These are phyloP conservation scores for Streptanthus diversifolius DNA, from an alignment of 345 rosid species.

Conservation along the genomic window DNA sequence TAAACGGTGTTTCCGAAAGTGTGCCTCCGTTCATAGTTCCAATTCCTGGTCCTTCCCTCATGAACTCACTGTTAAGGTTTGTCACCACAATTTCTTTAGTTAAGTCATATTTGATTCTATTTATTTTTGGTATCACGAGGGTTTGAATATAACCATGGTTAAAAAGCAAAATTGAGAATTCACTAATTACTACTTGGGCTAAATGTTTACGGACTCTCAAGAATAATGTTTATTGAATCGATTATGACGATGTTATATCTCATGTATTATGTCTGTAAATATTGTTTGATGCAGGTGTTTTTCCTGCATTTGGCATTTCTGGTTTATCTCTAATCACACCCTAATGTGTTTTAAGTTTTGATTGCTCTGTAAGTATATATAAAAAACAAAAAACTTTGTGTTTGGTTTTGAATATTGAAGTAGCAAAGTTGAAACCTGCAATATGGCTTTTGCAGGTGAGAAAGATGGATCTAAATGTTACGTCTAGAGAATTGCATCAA, in stretches of 20 bases:
- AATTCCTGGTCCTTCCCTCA: constrained; percentile 67
- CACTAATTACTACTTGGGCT: not conserved
- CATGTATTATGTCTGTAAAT: no score
- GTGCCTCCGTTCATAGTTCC: constrained; percentile 65
- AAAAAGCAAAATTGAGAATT: not conserved
- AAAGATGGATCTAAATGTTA: constrained; percentile 22
- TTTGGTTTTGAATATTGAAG: constrained; percentile 6
- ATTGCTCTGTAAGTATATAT: no score
- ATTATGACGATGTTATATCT: no score
- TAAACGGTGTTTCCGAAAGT: constrained; percentile 59
- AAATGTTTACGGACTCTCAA: no score
- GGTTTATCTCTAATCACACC: no score
- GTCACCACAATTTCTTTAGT: not conserved
- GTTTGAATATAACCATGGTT: not conserved
- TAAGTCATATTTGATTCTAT: not conserved
- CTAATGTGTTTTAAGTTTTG: no score
- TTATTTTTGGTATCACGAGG: not conserved
- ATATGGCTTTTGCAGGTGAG: constrained; percentile 20
- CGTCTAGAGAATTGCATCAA: constrained; percentile 30
- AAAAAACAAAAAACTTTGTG: not conserved
- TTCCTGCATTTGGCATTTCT: no score
- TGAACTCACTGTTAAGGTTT: constrained; percentile 74
- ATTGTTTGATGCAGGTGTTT: no score
- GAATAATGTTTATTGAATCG: no score
- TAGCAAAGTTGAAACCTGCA: not conserved